A percentile compares a stretch with the other conserved stretches of the same genome.
phyloP scores from a whole-genome alignment of 225 moss, liverwort and hornwort species.

The Pleurozium schreberi region DNA sequence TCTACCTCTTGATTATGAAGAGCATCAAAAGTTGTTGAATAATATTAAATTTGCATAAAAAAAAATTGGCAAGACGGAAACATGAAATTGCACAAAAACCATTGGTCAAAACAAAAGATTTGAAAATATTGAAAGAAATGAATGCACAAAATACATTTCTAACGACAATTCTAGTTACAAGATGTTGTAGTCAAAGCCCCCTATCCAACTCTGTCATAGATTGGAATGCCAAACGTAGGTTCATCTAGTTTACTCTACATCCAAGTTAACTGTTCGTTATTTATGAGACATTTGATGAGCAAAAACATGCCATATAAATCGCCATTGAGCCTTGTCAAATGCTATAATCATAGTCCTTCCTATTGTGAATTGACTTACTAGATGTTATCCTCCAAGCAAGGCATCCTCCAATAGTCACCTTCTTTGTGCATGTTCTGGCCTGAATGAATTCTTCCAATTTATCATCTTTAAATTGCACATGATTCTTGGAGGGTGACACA shows the following conservation, averaged over 20 bases:
- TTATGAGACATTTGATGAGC: neutral
- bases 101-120: neutral
- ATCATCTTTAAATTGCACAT: too few relatives aligned
- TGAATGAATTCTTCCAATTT: too few relatives aligned
- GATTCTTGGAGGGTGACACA: too few relatives aligned
- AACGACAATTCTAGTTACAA: neutral
- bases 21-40: neutral
- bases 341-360: too few relatives aligned
- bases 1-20: neutral
- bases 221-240: neutral
- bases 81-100: neutral
- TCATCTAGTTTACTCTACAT: neutral
- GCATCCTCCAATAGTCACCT: too few relatives aligned
- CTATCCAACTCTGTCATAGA: fast-evolving
- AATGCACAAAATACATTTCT: neutral
- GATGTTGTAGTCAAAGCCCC: neutral
- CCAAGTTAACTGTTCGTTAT: neutral
- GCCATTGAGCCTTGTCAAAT: too few relatives aligned
- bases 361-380: too few relatives aligned
- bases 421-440: too few relatives aligned
- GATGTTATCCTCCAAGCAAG: too few relatives aligned
- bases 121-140: neutral
- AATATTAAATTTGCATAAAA: neutral
- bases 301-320: neutral
- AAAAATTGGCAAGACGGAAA: neutral